Evolutionary conservation across 345 rosid species (phyloP).

Genomic region (Aquilaria sinensis): DNA sequence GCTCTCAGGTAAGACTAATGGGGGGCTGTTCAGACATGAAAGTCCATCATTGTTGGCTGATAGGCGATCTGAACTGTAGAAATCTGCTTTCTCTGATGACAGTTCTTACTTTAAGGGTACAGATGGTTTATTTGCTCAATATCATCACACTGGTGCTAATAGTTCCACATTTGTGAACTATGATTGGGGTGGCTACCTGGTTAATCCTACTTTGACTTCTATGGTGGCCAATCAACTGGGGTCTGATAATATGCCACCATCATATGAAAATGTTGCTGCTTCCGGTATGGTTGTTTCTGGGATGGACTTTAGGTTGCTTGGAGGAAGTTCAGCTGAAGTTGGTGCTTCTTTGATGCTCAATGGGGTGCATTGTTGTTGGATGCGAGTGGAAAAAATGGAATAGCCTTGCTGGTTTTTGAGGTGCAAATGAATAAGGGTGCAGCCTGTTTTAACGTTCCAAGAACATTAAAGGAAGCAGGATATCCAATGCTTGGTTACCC

Average conservation of each 20-base stretch:
- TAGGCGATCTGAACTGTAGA: constrained; percentile 34
- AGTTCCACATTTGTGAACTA: constrained; percentile 32
- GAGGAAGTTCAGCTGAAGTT: no score
- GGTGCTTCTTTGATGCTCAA: no score
- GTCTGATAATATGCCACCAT: constrained; percentile 41
- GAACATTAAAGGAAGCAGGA: no score
- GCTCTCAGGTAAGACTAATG: constrained; percentile 29
- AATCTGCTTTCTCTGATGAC: constrained; percentile 29
- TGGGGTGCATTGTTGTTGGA: no score
- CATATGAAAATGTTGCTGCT: constrained; percentile 59
- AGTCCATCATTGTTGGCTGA: constrained; percentile 24
- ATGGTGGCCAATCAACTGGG: constrained; percentile 57
- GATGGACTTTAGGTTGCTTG: constrained; percentile 15
- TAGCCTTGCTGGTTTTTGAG: no score
- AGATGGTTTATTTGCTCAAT: constrained; percentile 35
- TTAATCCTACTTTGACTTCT: constrained; percentile 46
- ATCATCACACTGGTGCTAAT: constrained; percentile 39
- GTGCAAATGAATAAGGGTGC: no score
- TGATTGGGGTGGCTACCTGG: constrained; percentile 35
- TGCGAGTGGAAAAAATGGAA: no score
- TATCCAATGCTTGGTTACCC: no score
- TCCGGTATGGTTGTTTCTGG: constrained; percentile 47
- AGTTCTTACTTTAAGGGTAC: constrained; percentile 49
- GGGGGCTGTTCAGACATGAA: constrained; percentile 25
- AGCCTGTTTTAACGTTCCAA: no score